Conservation (phyloP, 805 yeast genomes). For the Ogataea parapolymorpha region DNA sequence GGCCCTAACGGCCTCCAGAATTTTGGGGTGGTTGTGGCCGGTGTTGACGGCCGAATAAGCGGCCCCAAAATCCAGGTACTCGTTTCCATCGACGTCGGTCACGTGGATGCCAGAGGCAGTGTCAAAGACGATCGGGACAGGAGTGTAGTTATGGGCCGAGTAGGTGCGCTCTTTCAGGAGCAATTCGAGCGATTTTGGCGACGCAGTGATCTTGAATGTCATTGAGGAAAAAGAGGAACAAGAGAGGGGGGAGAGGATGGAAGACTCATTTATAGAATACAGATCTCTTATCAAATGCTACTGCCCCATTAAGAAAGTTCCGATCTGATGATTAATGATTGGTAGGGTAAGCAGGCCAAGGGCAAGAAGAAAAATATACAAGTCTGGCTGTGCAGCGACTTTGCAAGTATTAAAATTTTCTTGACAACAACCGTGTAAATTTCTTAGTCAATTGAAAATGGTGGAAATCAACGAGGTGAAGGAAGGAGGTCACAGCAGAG, state of each 20-base stretch:
- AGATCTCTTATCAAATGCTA: too few relatives aligned
- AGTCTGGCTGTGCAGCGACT: constrained; percentile 4
- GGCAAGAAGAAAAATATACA: neutral
- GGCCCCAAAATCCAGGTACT: constrained; percentile 27
- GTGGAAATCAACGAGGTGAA: constrained; percentile 77
- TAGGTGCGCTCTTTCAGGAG: constrained; percentile 19
- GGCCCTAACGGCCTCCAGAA: constrained; percentile 29
- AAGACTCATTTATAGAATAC: too few relatives aligned
- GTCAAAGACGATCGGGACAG: constrained; percentile 27
- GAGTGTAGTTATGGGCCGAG: constrained; percentile 31
- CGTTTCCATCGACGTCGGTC: constrained; percentile 27
- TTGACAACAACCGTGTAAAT: constrained; percentile 5
- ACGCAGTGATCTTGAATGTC: constrained; percentile 15
- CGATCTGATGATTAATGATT: neutral
- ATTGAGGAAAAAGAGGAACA: neutral
- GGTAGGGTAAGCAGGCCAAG: constrained; percentile 1
- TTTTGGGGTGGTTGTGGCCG: constrained; percentile 29
- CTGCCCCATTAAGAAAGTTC: neutral
- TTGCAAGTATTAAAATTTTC: constrained; percentile 5
- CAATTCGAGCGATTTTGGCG: constrained; percentile 19
- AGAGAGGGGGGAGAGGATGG: too few relatives aligned
- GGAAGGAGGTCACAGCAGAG: constrained; percentile 35
- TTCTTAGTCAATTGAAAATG: constrained; percentile 39
- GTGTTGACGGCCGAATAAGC: constrained; percentile 30
- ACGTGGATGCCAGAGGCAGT: constrained; percentile 22